Conservation (phyloP, 2,329 filamentous ascomycete species). For the Zymoseptoria brevis region DNA sequence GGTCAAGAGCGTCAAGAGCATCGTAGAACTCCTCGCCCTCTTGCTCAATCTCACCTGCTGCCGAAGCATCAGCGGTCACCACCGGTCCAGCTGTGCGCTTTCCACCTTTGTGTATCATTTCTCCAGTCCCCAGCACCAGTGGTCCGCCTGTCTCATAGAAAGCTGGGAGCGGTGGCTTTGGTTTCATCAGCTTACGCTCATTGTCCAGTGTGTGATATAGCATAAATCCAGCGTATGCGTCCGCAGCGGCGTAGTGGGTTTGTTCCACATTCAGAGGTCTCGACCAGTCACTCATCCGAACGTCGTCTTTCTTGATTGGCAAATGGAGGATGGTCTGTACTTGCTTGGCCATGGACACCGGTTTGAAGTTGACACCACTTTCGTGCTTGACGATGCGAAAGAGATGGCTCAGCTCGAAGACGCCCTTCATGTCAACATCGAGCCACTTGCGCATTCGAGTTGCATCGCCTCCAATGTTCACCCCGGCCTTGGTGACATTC, state of each 20-base stretch:
- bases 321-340: conserved; percentile 63
- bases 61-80: conserved; percentile 7
- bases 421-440: conserved; percentile 54
- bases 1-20: conserved; percentile 21
- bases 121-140: conserved; percentile 49
- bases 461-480: conserved; percentile 59
- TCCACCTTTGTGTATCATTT: conserved; percentile 6
- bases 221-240: conserved; percentile 71
- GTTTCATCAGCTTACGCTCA: conserved; percentile 57
- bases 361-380: conserved; percentile 51
- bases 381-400: conserved; percentile 68
- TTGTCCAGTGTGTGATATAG: conserved; percentile 65
- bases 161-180: conserved; percentile 62
- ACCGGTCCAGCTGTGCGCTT: conserved; percentile 6
- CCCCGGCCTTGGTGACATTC: conserved; percentile 65
- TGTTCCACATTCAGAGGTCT: conserved; percentile 54
- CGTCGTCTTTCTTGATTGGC: conserved; percentile 67
- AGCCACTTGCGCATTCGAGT: conserved; percentile 62
- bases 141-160: conserved; percentile 59
- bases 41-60: conserved; percentile 19
- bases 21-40: conserved; percentile 31
- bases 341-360: conserved; percentile 61
- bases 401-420: conserved; percentile 76
- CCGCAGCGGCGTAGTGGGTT: conserved; percentile 66
- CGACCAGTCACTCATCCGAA: conserved; percentile 71